Conservation (phyloP, 192 early-diverging fungal genomes). For the Coemansia sp. region DNA sequence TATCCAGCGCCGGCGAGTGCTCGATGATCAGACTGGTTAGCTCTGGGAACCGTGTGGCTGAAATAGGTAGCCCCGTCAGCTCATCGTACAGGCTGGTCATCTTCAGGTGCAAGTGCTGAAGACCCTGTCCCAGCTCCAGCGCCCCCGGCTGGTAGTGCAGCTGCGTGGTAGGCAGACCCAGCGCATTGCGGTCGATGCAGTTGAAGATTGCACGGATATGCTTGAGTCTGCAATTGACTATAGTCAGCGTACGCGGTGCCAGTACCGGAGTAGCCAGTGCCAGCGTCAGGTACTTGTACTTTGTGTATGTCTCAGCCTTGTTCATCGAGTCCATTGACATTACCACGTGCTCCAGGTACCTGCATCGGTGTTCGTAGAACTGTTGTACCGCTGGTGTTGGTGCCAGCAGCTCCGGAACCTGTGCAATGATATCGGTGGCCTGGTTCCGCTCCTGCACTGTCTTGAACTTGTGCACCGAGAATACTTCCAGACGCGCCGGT, state of each 20-base stretch:
- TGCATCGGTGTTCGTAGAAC: conserved; percentile 53
- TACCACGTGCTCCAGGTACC: conserved; percentile 50
- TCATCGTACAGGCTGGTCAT: conserved; percentile 53
- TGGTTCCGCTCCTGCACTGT: conserved; percentile 51
- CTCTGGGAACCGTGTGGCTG: conserved; percentile 36
- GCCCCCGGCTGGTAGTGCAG: conserved; percentile 48
- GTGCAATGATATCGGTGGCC: conserved; percentile 49
- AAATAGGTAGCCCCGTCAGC: conserved; percentile 46
- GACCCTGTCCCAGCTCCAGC: conserved; percentile 33
- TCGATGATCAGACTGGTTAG: conserved; percentile 51
- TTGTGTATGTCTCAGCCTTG: conserved; percentile 52
- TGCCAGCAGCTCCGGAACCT: conserved; percentile 47
- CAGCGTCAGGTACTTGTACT: conserved; percentile 54
- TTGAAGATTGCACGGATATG: conserved; percentile 53
- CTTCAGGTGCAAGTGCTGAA: conserved; percentile 50
- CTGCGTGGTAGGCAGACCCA: conserved; percentile 35
- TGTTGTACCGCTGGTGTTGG: conserved; percentile 48
- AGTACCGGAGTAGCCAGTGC: conserved; percentile 47
- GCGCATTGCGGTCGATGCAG: conserved; percentile 54
- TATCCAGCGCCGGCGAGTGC: conserved; percentile 53
- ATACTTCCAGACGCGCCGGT: conserved; percentile 47
- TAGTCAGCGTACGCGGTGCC: conserved; percentile 48
- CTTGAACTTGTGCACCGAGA: conserved; percentile 50
- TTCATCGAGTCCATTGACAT: conserved; percentile 57
- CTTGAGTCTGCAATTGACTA: conserved; percentile 52